A percentile compares a stretch with the other conserved stretches of the same genome.
phyloP scores from a whole-genome alignment of 2,329 filamentous ascomycete species.

The Aspergillus melleus region DNA sequence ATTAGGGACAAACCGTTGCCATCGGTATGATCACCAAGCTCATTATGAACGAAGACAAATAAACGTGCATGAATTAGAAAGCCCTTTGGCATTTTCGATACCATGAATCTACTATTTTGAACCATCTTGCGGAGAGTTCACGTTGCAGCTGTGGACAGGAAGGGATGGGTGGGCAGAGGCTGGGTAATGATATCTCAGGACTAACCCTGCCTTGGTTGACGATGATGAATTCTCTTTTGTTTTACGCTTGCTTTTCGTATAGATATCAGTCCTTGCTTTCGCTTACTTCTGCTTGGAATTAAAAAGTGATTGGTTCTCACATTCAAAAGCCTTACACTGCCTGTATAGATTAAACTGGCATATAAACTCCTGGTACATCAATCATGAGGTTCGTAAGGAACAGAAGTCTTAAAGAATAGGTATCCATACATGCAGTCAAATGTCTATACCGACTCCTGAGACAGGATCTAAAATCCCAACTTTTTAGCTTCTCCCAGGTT shows the following conservation, averaged over 20 bases:
- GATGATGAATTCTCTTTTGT: slow-evolving; percentile 31
- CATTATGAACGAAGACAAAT: slow-evolving; percentile 42
- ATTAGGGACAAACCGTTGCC: slow-evolving; percentile 94
- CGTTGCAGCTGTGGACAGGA: slow-evolving; percentile 10
- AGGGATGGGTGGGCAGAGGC: slow-evolving; percentile 22
- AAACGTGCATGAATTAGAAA: slow-evolving; percentile 14
- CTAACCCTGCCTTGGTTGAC: slow-evolving; percentile 28
- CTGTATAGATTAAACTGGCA: no score
- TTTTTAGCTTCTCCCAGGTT: no score
- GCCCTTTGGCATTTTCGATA: slow-evolving; percentile 1
- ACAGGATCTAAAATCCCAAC: neutral
- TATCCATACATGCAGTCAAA: slow-evolving; percentile 1
- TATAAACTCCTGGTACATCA: neutral
- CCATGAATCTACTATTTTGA: neutral
- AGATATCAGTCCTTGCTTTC: slow-evolving; percentile 19
- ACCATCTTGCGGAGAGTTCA: neutral
- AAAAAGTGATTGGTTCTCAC: slow-evolving; percentile 19
- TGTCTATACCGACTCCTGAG: slow-evolving; percentile 4
- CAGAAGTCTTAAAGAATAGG: slow-evolving; percentile 4
- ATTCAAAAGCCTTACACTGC: neutral
- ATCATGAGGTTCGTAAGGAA: slow-evolving; percentile 1
- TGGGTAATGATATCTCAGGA: slow-evolving; percentile 23
- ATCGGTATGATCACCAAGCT: slow-evolving; percentile 99
- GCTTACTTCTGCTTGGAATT: slow-evolving; percentile 12
- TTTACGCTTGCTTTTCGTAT: slow-evolving; percentile 23